Evolutionary conservation across 1,139 yeast species (phyloP).

Genomic region (Debaryomyces psychrophilus): DNA sequence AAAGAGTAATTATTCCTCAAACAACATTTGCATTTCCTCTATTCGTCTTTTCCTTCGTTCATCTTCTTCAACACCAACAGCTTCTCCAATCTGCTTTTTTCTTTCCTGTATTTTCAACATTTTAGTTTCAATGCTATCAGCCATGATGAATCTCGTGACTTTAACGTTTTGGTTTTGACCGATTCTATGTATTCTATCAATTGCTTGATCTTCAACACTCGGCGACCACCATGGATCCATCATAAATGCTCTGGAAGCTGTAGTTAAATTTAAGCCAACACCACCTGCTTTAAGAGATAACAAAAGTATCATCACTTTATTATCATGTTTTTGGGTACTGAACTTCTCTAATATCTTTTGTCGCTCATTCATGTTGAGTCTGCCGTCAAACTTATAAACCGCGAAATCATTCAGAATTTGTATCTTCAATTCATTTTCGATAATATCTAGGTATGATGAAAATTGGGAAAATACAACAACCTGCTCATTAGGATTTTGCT

Average conservation of each 20-base stretch:
- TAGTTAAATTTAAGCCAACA: conserved; percentile 86
- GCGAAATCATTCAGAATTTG: conserved; percentile 42
- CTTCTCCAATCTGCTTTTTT: conserved; percentile 83
- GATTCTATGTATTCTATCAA: conserved; percentile 89
- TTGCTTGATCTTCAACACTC: conserved; percentile 92
- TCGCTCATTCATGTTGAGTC: conserved; percentile 69
- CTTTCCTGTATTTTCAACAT: conserved; percentile 88
- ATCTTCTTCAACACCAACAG: conserved; percentile 79
- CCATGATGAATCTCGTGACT: conserved; percentile 79
- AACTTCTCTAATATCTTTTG: conserved; percentile 63
- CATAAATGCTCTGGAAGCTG: conserved; percentile 84
- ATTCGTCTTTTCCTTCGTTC: conserved; percentile 71
- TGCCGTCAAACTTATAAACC: conserved; percentile 77
- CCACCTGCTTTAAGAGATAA: conserved; percentile 93
- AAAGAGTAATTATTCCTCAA: conserved; percentile 47
- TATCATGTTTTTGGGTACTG: conserved; percentile 29
- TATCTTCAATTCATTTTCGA: conserved; percentile 60
- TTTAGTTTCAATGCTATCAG: conserved; percentile 84
- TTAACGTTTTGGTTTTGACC: conserved; percentile 79
- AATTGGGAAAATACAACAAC: conserved; percentile 92
- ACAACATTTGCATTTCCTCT: conserved; percentile 79
- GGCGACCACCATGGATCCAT: conserved; percentile 99
- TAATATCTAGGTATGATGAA: conserved; percentile 76
- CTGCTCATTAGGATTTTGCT: conserved; percentile 64
- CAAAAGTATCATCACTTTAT: conserved; percentile 58